Evolutionary conservation across 371 early-diverging fungal genomes (phyloP), one percentile per base, ranked within the genome.

Genomic region (Chytridiales sp.): DNA sequence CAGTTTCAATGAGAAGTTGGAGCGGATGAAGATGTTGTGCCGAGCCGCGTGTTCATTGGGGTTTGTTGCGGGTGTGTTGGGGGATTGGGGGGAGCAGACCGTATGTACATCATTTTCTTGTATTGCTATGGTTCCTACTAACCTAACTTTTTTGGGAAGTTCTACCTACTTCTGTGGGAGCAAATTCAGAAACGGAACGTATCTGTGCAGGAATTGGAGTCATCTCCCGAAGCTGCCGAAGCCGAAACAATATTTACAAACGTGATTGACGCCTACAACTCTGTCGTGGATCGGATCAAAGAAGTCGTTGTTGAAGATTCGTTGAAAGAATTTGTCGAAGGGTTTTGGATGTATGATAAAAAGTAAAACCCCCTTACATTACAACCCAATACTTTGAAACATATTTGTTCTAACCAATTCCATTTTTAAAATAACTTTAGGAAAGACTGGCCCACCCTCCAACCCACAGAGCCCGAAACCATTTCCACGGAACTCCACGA

Each of bases 401-500:
- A 11, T 22, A 38, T 8, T 26, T 11, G 21, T 19, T 35, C 29
- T 2, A 8, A 29, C 46, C 21, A 42, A 46, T 15, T 34, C 48
- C 9, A n/a, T n/a, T n/a, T n/a, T n/a, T n/a, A n/a, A 8, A 52
- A 34, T 38, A 17, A 35, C 29, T 27, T 8, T 42, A 47, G 61
- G 38, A 40, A 69, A 47, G 57, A 55, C 29, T 51, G 75, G 79
- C 27, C 83, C 81, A 42, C 66, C 3, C 13, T 47, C 1, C 9
- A 27, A 19, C 22, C n/a, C 11, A 53, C 30, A 19, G 9, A 21
- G 24, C 39, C 3, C 4, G 30, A 21, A 13, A 19, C 54, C 5
- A 29, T 87, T 9, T 85, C 89, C 0, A 66, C 83, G 34, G 87
- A 87, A 48, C 67, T 89, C 1, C 82, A 81, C 63, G 66, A 66